phyloP scores from a whole-genome alignment of 2,329 filamentous ascomycete genomes.

The Calcarisporium arbuscula region DNA sequence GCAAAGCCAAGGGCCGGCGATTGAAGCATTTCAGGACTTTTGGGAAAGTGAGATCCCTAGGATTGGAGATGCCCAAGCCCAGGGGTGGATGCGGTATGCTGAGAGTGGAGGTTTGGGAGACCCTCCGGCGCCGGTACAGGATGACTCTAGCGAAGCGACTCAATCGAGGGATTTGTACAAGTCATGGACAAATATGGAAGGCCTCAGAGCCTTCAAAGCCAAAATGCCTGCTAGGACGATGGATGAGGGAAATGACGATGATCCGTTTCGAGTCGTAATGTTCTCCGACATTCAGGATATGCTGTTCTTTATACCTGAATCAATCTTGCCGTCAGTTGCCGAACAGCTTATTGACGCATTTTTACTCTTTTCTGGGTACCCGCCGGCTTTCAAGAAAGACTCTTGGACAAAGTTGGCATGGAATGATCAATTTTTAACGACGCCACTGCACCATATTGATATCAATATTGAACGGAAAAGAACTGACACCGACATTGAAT shows the following conservation, averaged over 20 bases:
- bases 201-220: slow-evolving; percentile 37
- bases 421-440: slow-evolving; percentile 23
- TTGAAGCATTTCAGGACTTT: slow-evolving; percentile 58
- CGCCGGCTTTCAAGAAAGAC: slow-evolving; percentile 35
- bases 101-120: slow-evolving; percentile 29
- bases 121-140: slow-evolving; percentile 29
- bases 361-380: slow-evolving; percentile 60
- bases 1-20: slow-evolving; percentile 13
- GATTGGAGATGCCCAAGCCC: slow-evolving; percentile 65
- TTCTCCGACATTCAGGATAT: slow-evolving; percentile 67
- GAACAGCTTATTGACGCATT: slow-evolving; percentile 61
- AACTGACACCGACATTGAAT: slow-evolving; percentile 12
- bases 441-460: slow-evolving; percentile 3
- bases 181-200: slow-evolving; percentile 50
- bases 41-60: slow-evolving; percentile 83
- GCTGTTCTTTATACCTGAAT: slow-evolving; percentile 45
- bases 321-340: slow-evolving; percentile 26
- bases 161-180: slow-evolving; percentile 40
- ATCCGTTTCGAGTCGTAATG: slow-evolving; percentile 77
- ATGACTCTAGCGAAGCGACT: background rate
- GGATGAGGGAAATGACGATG: slow-evolving; percentile 70
- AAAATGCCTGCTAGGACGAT: slow-evolving; percentile 64
- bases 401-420: slow-evolving; percentile 22
- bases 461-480: slow-evolving; percentile 1
- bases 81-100: slow-evolving; percentile 61